These are phyloP conservation scores for Pythium angustatum DNA, from an alignment of 352 stramenopile genomes.

Conservation along the genomic window DNA sequence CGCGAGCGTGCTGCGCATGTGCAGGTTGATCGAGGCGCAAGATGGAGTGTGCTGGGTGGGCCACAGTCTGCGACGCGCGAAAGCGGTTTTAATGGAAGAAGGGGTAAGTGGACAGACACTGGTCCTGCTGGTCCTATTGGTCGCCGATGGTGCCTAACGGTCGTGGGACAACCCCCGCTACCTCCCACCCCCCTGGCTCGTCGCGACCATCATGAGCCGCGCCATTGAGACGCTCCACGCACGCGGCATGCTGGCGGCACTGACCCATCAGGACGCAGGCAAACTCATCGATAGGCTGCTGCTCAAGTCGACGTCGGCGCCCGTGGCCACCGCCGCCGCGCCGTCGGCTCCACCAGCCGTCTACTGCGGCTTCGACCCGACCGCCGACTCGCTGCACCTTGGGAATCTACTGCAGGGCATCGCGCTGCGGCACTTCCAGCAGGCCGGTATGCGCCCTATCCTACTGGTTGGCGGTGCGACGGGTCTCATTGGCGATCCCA, in stretches of 20 bases:
- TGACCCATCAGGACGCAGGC: constrained; percentile 69
- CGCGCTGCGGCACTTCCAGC: constrained; percentile 87
- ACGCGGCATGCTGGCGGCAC: constrained; percentile 73
- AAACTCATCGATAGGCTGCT: constrained; percentile 56
- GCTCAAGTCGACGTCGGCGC: too few relatives aligned
- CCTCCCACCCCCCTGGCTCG: too few relatives aligned
- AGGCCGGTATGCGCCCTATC: constrained; percentile 89
- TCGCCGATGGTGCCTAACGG: too few relatives aligned
- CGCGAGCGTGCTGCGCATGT: too few relatives aligned
- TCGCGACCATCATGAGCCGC: constrained; percentile 54
- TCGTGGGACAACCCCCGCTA: too few relatives aligned
- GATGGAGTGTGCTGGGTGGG: too few relatives aligned
- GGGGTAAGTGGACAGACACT: too few relatives aligned
- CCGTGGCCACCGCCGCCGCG: background rate
- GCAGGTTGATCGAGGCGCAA: too few relatives aligned
- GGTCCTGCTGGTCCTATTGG: too few relatives aligned
- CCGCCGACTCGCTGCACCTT: constrained; percentile 90
- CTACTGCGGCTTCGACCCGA: constrained; percentile 92
- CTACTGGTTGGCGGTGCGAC: constrained; percentile 85
- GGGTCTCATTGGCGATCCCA: constrained; percentile 97
- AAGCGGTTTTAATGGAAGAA: too few relatives aligned
- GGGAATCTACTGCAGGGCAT: constrained; percentile 89
- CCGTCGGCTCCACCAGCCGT: constrained; percentile 48
- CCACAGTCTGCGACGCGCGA: too few relatives aligned
- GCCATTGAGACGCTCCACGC: constrained; percentile 58